Conservation (phyloP, 1,284 basidiomycete genomes). For the Trametes pubescens region DNA sequence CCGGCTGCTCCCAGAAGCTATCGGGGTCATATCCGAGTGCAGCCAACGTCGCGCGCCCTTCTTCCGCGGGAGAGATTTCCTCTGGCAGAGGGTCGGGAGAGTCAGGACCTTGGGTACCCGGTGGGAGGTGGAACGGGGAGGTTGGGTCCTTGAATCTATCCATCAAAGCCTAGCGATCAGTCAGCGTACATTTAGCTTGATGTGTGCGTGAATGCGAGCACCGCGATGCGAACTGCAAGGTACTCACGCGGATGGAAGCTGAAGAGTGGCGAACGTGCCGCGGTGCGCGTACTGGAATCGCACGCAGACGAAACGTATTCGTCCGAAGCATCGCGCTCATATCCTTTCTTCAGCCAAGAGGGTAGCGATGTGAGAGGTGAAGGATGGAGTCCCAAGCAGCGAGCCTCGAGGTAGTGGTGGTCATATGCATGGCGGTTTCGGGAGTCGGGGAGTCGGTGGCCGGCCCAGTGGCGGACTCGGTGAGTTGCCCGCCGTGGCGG, state of each 20-base stretch:
- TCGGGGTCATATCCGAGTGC: slow-evolving; percentile 62
- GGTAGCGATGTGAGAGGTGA: not conserved
- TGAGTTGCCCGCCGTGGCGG: not conserved
- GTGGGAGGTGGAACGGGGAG: slow-evolving; percentile 70
- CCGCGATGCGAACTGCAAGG: not conserved
- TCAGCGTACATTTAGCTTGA: not conserved
- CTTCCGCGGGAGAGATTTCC: slow-evolving; percentile 40
- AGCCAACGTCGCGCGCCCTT: slow-evolving; percentile 53
- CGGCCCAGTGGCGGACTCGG: not conserved
- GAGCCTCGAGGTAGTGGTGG: too few species aligned
- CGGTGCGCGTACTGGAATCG: not conserved
- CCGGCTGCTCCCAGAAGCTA: slow-evolving; percentile 75
- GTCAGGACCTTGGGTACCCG: slow-evolving; percentile 66
- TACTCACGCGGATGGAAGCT: slow-evolving; percentile 26
- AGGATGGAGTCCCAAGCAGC: not conserved
- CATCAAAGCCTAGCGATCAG: slow-evolving; percentile 50
- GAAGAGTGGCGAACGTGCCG: slow-evolving; percentile 14
- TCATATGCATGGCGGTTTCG: not conserved
- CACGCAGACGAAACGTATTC: too few species aligned
- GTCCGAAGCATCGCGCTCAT: slow-evolving; percentile 8
- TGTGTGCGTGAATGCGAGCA: not conserved
- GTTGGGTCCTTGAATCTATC: slow-evolving; percentile 69
- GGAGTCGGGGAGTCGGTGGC: not conserved
- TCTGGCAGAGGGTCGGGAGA: slow-evolving; percentile 54
- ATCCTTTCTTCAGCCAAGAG: not conserved